Base-by-base conservation (phyloP, 805 yeast genomes). In the Ogataea siamensis region DNA sequence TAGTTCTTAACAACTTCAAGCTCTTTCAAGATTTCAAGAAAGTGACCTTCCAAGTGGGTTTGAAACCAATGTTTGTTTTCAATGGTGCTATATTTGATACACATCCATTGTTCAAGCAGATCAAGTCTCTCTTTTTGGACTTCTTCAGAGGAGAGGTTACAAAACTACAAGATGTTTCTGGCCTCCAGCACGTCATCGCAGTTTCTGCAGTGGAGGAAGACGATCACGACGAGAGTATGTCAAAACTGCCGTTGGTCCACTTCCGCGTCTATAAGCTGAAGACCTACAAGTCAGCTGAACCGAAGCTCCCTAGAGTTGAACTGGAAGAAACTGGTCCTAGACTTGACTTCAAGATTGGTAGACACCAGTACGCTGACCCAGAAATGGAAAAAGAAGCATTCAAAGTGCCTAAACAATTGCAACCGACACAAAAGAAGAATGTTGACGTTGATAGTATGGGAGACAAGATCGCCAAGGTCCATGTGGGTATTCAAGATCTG, bases 241-340 rank as follows among this genome's bases (percentile, higher is more conserved):
- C 64, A 7, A 72, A 77, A 28, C 71, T 89, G 47, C 97, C 99
- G 12, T 63, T 73, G 35, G 83, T 93, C 32, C 74, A 87, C 55
- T 91, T 93, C 75, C 78, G 99, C 66, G 97, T 88, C 20, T 93
- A 91, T 63, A 78, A 83, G 54, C 67, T 93, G 54, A 86, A 83
- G 61, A 80, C 98, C 5, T 83, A 65, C 62, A 80, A 74, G 58
- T 80, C 91, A 45, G 57, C 68, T 11, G 89, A 83, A 34, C 95
- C 91, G 57, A 88, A 86, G 59, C 71, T 87, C 39, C 98, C 99
- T 40, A 76, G 99, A 60, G 89, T 93, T 16, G 98, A 93, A 67
- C 70, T 93, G 28, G 93, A 84, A 39, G 99, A 93, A 63, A 82
- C 87, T 46, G 99, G 99, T 0, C 99, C 99, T 45, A 76, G 99